phyloP scores from a whole-genome alignment of 306 rosid genomes.

The Cucurbita ficifolia region DNA sequence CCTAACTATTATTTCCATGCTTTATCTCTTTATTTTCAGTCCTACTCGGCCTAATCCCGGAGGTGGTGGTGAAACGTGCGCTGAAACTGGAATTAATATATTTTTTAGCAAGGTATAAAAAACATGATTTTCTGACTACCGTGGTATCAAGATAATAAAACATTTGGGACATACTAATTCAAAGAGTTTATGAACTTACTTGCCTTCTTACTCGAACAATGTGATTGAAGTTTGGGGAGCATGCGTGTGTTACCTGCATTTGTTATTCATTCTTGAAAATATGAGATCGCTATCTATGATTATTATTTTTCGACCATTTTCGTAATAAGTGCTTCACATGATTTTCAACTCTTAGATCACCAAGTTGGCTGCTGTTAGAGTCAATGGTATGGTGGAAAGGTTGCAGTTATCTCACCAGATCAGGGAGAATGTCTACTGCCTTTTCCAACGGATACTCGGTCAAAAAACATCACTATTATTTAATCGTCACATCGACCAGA shows the following conservation, averaged over 20 bases:
- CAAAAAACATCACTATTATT: constrained; percentile 74
- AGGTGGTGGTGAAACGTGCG: constrained; percentile 98
- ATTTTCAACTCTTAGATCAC: constrained; percentile 36
- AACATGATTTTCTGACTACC: background rate
- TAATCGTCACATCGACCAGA: constrained; percentile 92
- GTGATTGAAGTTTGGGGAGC: background rate
- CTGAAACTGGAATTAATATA: constrained; percentile 85
- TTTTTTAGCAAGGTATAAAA: constrained; percentile 77
- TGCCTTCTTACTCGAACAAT: background rate
- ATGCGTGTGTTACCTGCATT: background rate
- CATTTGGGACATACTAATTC: background rate
- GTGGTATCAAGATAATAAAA: background rate
- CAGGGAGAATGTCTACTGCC: constrained; percentile 77
- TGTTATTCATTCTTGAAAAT: background rate
- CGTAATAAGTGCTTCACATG: constrained; percentile 13
- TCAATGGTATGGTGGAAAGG: constrained; percentile 95
- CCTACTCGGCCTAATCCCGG: constrained; percentile 97
- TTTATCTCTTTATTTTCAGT: constrained; percentile 32
- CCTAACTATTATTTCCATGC: background rate
- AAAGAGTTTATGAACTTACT: background rate
- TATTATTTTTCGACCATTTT: background rate
- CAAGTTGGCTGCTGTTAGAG: constrained; percentile 96
- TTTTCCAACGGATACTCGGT: constrained; percentile 74
- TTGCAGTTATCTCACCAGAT: constrained; percentile 77
- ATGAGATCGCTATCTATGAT: background rate